phyloP scores from a whole-genome alignment of 2,329 filamentous ascomycete species.

The Fusarium poae region DNA sequence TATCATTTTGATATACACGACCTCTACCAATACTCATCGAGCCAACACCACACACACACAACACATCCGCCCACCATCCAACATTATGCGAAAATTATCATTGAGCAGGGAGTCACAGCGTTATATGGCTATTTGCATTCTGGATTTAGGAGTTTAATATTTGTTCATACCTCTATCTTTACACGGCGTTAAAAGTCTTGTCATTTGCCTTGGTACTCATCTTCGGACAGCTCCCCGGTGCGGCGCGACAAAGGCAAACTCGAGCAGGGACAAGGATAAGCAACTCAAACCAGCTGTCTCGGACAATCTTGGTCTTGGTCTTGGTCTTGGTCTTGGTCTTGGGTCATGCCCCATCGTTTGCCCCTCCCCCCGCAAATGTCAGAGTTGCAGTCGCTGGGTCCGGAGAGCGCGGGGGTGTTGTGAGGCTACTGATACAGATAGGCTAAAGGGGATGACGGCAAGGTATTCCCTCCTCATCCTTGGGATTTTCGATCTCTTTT shows the following conservation, averaged over 20 bases:
- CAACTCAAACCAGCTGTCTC: conserved; percentile 12
- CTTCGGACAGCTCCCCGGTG: conserved; percentile 42
- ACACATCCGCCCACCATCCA: conserved; percentile 5
- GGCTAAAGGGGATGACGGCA: conserved; percentile 35
- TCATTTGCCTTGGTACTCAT: conserved; percentile 5
- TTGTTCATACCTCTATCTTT: conserved; percentile 28
- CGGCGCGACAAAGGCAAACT: conserved; percentile 2
- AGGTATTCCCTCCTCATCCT: conserved; percentile 24
- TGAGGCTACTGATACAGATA: conserved; percentile 36
- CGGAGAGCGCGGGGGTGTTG: conserved; percentile 35
- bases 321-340: conserved; percentile 1
- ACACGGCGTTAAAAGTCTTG: conserved; percentile 34
- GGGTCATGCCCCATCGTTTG: conserved; percentile 10
- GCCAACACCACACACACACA: conserved; percentile 1
- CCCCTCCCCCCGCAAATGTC: conserved; percentile 44
- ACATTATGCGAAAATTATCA: conserved; percentile 31
- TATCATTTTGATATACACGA: neutral
- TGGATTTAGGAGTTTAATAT: conserved; percentile 30
- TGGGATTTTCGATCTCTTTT: conserved; percentile 6
- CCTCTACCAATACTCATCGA: neutral
- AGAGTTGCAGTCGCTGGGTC: conserved; percentile 43
- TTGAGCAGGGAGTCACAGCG: conserved; percentile 49
- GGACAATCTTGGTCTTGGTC: neutral
- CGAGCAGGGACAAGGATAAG: conserved; percentile 3
- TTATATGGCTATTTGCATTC: conserved; percentile 39